Percentiles rank a stretch among this genome's conserved stretches.
phyloP scores from a whole-genome alignment of 1,139 yeast genomes.

The Blastobotrys serpentis region DNA sequence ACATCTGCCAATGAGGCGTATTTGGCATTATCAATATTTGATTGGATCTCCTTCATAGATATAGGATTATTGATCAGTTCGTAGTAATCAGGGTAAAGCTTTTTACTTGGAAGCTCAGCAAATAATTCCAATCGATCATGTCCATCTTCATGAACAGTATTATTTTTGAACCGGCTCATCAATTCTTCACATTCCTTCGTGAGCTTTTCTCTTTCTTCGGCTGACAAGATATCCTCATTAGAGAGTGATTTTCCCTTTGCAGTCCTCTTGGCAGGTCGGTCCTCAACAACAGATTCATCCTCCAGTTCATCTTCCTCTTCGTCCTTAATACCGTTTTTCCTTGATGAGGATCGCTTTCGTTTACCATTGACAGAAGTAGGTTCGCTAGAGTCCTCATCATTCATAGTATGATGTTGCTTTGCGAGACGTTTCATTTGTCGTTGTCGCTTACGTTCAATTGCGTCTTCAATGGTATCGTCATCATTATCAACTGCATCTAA shows the following conservation, averaged over 20 bases:
- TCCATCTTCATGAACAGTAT: constrained; percentile 31
- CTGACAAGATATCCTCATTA: neutral
- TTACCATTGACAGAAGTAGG: constrained; percentile 12
- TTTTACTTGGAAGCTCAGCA: constrained; percentile 64
- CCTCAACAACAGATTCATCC: constrained; percentile 14
- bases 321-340: constrained; percentile 7
- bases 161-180: constrained; percentile 24
- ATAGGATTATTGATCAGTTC: constrained; percentile 77
- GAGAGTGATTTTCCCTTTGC: constrained; percentile 12
- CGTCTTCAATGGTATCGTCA: constrained; percentile 66
- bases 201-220: constrained; percentile 31
- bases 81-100: constrained; percentile 83
- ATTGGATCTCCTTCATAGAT: constrained; percentile 56
- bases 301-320: constrained; percentile 12
- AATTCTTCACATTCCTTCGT: constrained; percentile 27
- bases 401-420: neutral
- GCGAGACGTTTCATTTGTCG: constrained; percentile 26
- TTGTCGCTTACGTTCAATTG: constrained; percentile 61
- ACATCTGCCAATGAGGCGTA: constrained; percentile 61
- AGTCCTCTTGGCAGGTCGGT: constrained; percentile 21
- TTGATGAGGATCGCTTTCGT: constrained; percentile 21
- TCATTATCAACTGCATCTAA: constrained; percentile 67
- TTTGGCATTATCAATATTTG: constrained; percentile 47
- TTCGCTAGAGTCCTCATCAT: constrained; percentile 22
- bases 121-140: constrained; percentile 54